Evolutionary conservation across 2,329 filamentous ascomycete genomes (phyloP).

Genomic region (Colletotrichum sp.): DNA sequence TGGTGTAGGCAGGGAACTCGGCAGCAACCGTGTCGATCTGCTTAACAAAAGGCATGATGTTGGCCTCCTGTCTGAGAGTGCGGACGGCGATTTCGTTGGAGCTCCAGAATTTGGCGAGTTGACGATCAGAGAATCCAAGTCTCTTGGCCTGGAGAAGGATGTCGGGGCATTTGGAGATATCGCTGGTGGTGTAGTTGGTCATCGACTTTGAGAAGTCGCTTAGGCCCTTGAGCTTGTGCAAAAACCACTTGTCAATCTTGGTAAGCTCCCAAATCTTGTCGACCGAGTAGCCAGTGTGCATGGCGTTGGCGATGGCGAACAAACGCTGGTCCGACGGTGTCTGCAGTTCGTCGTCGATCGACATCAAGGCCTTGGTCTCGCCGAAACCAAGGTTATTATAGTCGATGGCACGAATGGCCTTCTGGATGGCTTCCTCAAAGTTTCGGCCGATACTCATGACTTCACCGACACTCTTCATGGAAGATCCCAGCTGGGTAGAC

Average conservation of each 20-base stretch:
- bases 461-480: slow-evolving; percentile 99
- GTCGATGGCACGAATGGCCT: slow-evolving; percentile 94
- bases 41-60: slow-evolving; percentile 90
- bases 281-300: slow-evolving; percentile 91
- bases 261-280: slow-evolving; percentile 99
- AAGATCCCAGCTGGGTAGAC: slow-evolving; percentile 93
- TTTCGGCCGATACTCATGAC: slow-evolving; percentile 98
- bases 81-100: slow-evolving; percentile 94
- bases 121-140: slow-evolving; percentile 91
- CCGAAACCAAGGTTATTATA: slow-evolving; percentile 96
- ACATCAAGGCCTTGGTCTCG: slow-evolving; percentile 90
- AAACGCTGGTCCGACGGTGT: slow-evolving; percentile 97
- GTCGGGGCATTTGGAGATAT: slow-evolving; percentile 67
- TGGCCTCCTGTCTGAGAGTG: slow-evolving; percentile 81
- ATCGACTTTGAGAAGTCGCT: slow-evolving; percentile 88
- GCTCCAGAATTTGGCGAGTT: slow-evolving; percentile 92
- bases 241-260: slow-evolving; percentile 98
- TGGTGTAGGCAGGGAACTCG: slow-evolving; percentile 92
- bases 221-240: slow-evolving; percentile 87
- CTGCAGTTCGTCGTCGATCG: slow-evolving; percentile 93
- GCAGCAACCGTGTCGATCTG: slow-evolving; percentile 98
- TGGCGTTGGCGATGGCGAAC: slow-evolving; percentile 97
- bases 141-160: slow-evolving; percentile 87
- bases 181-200: slow-evolving; percentile 67
- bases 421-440: slow-evolving; percentile 98